These are phyloP conservation scores for Plasmodium malariae DNA, from an alignment of 169 alveolate species.

Conservation along the genomic window DNA sequence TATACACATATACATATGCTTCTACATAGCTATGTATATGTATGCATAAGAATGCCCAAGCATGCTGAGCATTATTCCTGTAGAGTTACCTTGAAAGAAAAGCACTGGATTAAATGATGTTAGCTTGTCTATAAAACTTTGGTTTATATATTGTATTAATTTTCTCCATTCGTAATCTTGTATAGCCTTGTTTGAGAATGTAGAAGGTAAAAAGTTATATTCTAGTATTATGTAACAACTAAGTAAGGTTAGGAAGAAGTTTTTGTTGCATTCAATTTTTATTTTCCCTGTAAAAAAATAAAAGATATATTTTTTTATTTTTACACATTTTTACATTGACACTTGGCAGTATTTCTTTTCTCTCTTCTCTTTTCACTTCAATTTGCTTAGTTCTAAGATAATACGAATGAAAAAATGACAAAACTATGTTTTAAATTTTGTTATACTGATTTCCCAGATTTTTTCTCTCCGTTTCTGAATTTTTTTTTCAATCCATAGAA, in stretches of 20 bases:
- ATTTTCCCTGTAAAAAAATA: constrained; percentile 15
- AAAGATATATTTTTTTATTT: not conserved
- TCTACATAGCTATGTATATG: not conserved
- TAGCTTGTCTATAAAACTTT: constrained; percentile 42
- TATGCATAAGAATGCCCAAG: not conserved
- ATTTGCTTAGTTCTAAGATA: not conserved
- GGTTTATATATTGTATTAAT: constrained; percentile 13
- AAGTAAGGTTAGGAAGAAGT: not conserved
- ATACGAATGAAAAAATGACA: not conserved
- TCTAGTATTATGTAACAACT: constrained; percentile 18
- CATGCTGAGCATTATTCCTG: not conserved
- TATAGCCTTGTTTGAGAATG: constrained; percentile 3
- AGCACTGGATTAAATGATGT: constrained; percentile 29
- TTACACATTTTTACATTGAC: too few species aligned
- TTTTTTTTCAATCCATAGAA: constrained; percentile 44
- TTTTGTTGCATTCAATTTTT: constrained; percentile 50
- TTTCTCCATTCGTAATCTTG: constrained; percentile 36
- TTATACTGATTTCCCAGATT: constrained; percentile 22
- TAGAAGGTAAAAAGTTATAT: constrained; percentile 18
- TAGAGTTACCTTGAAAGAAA: constrained; percentile 34
- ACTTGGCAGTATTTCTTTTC: too few species aligned
- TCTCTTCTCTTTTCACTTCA: not conserved
- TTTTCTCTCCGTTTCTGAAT: constrained; percentile 18
- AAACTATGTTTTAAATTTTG: not conserved
- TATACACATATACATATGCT: not conserved